Evolutionary conservation across 2,329 filamentous ascomycete genomes (phyloP), one percentile per base, ranked within the genome.

Genomic region (Ophiostoma tasmaniense): DNA sequence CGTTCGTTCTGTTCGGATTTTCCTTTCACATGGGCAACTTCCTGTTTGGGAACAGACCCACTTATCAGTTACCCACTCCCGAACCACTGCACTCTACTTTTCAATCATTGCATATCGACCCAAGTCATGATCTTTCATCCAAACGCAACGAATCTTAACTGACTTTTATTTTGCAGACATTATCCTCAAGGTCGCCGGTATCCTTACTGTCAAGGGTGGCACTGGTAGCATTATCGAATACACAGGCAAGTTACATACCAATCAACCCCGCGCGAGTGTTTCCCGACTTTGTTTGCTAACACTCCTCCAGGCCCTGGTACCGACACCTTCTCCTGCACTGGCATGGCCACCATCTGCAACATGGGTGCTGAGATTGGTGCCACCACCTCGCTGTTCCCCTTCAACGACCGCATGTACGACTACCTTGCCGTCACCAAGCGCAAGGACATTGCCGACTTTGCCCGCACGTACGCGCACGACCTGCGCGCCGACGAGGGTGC

Each of bases 321-420:
- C 52, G 83, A 93, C 67, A 85, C 82, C 70, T 81, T 97, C 50
- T 91, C 87, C 70, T 88, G 87, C 76, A 97, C 94, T 72, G 94
- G 94, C 76, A 94, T 94, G 90, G 93, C 84, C 30, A 96, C 92
- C 0, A 90, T 95, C 10, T 84, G 81, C 75, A 89, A 89, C 78
- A 90, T 91, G 87, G 85, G 84, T 78, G 76, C 89, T 74, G 88
- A 91, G 76, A 90, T 91, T 73, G 90, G 90, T 76, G 90, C 93
- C 70, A 98, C 94, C 25, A 97, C 94, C 68, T 96, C 93, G 20
- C 77, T 98, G 62, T 99, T 99, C 90, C 93, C 93, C 75, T 99
- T 96, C 89, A 97, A 96, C 83, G 91, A 97, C 80, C 88, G 91
- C 78, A 97, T 97, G 93, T 91, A 97, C 85, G 91, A 97, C 78